These are phyloP conservation scores for Taxawa tesnikishii DNA, from an alignment of 2,329 filamentous ascomycete species.

Conservation along the genomic window DNA sequence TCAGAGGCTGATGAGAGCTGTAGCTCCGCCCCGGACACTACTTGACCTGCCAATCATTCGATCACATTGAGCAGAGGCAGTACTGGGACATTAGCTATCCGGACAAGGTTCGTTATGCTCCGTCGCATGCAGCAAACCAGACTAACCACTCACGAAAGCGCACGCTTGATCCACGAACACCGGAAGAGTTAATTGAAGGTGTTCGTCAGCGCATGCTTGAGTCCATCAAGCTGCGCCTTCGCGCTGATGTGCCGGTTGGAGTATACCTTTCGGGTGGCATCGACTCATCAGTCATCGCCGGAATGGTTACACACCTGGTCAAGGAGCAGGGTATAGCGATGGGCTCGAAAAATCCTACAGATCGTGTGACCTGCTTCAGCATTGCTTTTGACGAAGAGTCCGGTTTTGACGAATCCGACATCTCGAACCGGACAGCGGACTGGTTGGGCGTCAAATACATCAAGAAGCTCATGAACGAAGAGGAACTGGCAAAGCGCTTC, in stretches of 20 bases:
- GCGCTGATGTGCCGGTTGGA: conserved; percentile 46
- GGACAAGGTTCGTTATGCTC: conserved; percentile 38
- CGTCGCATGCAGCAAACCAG: too few relatives aligned
- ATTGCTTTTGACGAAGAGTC: conserved; percentile 39
- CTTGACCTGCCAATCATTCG: conserved; percentile 26
- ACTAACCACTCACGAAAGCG: conserved; percentile 14
- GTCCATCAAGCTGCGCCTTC: conserved; percentile 38
- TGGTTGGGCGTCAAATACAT: conserved; percentile 34
- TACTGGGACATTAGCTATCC: conserved; percentile 44
- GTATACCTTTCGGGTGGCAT: conserved; percentile 46
- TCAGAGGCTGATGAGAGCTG: neutral
- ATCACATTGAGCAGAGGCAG: conserved; percentile 24
- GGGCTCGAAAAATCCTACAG: conserved; percentile 29
- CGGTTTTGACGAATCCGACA: conserved; percentile 39
- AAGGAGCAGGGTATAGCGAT: conserved; percentile 32
- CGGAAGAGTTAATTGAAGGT: conserved; percentile 38
- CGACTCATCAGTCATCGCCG: conserved; percentile 46
- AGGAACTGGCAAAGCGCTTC: conserved; percentile 28
- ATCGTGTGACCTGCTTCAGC: conserved; percentile 35
- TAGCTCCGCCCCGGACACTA: conserved; percentile 34
- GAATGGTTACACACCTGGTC: conserved; percentile 42
- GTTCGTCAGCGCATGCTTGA: conserved; percentile 40
- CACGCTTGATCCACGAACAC: conserved; percentile 28
- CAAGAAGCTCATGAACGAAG: conserved; percentile 32
- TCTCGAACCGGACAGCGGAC: conserved; percentile 35